Base-by-base conservation (phyloP, 2,329 filamentous ascomycete species). In the Drechslerella stenobrocha region DNA sequence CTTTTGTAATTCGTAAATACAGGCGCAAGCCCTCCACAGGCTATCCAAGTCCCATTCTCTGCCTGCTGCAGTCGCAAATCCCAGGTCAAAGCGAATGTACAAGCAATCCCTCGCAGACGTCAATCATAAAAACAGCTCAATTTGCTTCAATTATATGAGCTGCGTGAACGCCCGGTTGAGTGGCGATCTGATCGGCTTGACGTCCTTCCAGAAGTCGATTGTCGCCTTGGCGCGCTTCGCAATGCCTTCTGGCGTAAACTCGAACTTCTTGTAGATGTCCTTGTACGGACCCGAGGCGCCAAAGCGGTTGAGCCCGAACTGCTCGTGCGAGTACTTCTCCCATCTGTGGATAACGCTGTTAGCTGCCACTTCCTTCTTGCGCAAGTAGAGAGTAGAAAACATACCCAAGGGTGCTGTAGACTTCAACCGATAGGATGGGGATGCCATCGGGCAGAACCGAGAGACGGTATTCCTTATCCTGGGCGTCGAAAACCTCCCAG, bases 201-300 rank as follows among this genome's bases (percentile, higher is more conserved):
- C 84, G 73, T 87, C 88, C 88, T 96, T 97, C 87, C 90, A 98
- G 86, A 96, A 98, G 77, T 97, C 86, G 75, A 97, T 81, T 71
- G 93, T 98, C 73, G 88, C 87, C 71, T 90, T 79, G 69, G 92
- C 93, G 75, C 93, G 90, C 88, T 97, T 96, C 80, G 89, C 82
- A 77, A 98, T 88, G 72, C 93, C 93, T 80, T 96, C 92, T 55
- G 93, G 89, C 50, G 92, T 98, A 83, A 98, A 97, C 80, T 97
- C 93, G 81, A 98, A 98, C 85, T 96, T 97, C 88, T 95, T 87
- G 84, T 98, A 98, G 70, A 98, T 90, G 75, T 97, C 87, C 87
- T 92, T 92, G 83, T 97, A 97, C 73, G 92, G 87, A 75, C 92
- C 93, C 59, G 89, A 95, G 73, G 92, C 92, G 85, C 93, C 93